Evolutionary conservation across 352 stramenopile species (phyloP), one percentile per base, ranked within the genome.

Genomic region (Pythium utonaiense): DNA sequence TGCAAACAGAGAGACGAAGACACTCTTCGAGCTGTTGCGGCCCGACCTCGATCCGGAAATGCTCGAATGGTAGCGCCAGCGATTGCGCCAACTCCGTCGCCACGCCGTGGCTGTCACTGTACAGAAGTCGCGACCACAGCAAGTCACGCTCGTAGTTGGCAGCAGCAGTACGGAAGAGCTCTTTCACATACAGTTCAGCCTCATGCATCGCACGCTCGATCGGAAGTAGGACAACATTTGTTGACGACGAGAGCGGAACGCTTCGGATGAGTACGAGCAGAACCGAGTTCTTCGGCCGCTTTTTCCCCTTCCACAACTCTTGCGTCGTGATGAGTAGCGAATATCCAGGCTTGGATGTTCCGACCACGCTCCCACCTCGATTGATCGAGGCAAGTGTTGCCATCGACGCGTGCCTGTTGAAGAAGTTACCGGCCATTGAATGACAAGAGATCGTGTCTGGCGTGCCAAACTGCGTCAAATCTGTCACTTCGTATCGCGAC

Each of bases 141-240:
- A 96, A 57, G 55, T 96, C 86, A 33, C 86, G 84, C 51, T 93
- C 81, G 48, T 96, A 96, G 69, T 96, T 83, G 53, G 88, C 74
- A 10, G 71, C 73, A 16, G 86, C 85, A 13, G 88, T 78, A n/a
- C 75, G 75, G 56, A 96, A 89, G 8, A 94, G 63, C 61, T 96
- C 84, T 40, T 78, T 74, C 8, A 84, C 76, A 58, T 92, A 96
- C 34, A 83, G 60, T 63, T 93, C 73, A 8, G 84, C 82, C 63
- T 94, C 84, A 14, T 82, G 60, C n/a, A 94, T 62, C 27, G 84
- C 84, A 21, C 78, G 74, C 28, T 91, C 84, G 13, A 85, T 63
- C 0, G 75, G 67, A 6, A 94, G 48, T 27, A 91, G 64, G 17
- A 71, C 60, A 3, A 33, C n/a, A 28, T 82, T 87, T 17, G 62